Conservation (phyloP, 2,329 filamentous ascomycete genomes). For the Nemania abortiva region DNA sequence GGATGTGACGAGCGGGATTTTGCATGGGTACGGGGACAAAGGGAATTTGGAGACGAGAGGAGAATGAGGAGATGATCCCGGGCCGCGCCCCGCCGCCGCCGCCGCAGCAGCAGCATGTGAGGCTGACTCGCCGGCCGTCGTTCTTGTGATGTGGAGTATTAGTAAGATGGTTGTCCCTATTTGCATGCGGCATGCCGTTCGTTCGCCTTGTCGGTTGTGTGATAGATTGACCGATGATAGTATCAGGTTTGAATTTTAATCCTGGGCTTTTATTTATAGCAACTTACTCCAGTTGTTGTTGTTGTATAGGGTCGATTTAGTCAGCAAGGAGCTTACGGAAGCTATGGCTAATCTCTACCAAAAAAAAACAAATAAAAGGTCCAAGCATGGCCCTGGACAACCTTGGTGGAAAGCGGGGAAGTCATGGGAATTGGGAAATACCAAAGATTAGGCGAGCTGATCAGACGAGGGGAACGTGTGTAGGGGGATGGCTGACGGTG, state of each 20-base stretch:
- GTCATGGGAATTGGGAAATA: neutral
- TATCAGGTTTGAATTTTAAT: neutral
- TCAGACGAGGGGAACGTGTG: neutral
- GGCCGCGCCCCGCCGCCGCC: neutral
- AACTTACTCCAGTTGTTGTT: too few species aligned
- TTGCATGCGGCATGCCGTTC: neutral
- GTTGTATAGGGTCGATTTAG: neutral
- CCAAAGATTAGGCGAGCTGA: constrained; percentile 3
- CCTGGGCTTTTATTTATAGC: neutral
- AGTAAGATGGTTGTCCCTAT: neutral
- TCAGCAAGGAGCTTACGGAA: neutral
- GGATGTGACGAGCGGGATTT: neutral
- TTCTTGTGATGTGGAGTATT: constrained; percentile 3
- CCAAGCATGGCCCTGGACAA: neutral
- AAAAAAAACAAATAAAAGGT: neutral
- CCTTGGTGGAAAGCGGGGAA: constrained; percentile 21
- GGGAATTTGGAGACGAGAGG: neutral
- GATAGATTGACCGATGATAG: neutral
- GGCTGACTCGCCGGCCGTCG: neutral
- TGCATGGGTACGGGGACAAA: neutral
- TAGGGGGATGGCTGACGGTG: neutral
- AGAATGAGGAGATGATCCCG: neutral
- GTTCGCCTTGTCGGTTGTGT: neutral
- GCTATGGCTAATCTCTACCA: too few species aligned
- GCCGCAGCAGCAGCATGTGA: too few species aligned